Evolutionary conservation across 371 early-diverging fungal genomes (phyloP).

Genomic region (Encephalitozoon intestinalis): DNA sequence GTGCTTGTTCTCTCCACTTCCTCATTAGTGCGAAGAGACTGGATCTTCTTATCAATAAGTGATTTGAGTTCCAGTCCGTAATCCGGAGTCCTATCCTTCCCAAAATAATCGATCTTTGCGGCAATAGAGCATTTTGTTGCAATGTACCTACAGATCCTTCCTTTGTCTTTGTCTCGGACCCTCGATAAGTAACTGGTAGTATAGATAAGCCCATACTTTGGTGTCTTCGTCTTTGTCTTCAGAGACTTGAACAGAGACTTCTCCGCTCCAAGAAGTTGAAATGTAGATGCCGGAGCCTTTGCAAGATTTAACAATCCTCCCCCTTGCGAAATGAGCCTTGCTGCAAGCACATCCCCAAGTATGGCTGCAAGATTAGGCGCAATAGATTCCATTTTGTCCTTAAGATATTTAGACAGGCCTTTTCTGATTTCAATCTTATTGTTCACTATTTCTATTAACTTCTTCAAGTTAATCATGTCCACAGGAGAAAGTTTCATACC

Average conservation of each 20-base stretch:
- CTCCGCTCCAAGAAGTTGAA: constrained; percentile 96
- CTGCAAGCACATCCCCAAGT: constrained; percentile 87
- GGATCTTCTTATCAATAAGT: constrained; percentile 86
- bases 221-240: constrained; percentile 90
- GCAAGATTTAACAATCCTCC: constrained; percentile 87
- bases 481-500: constrained; percentile 11
- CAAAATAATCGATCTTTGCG: constrained; percentile 88
- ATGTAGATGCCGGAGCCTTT: constrained; percentile 89
- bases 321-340: constrained; percentile 83
- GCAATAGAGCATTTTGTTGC: constrained; percentile 95
- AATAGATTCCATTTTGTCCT: constrained; percentile 81
- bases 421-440: constrained; percentile 69
- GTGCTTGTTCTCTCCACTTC: constrained; percentile 78
- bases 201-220: constrained; percentile 94
- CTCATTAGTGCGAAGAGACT: constrained; percentile 74
- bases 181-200: constrained; percentile 84
- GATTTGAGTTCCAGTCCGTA: constrained; percentile 85
- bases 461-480: constrained; percentile 8
- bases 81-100: constrained; percentile 71
- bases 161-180: constrained; percentile 88
- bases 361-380: constrained; percentile 92
- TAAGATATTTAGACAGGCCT: constrained; percentile 75
- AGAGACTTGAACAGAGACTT: constrained; percentile 91
- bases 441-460: constrained; percentile 4
- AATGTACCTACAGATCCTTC: constrained; percentile 84